Evolutionary conservation across 2,329 filamentous ascomycete species (phyloP), one percentile per base, ranked within the genome.

Genomic region (Hawksworthiomyces lignivorus): DNA sequence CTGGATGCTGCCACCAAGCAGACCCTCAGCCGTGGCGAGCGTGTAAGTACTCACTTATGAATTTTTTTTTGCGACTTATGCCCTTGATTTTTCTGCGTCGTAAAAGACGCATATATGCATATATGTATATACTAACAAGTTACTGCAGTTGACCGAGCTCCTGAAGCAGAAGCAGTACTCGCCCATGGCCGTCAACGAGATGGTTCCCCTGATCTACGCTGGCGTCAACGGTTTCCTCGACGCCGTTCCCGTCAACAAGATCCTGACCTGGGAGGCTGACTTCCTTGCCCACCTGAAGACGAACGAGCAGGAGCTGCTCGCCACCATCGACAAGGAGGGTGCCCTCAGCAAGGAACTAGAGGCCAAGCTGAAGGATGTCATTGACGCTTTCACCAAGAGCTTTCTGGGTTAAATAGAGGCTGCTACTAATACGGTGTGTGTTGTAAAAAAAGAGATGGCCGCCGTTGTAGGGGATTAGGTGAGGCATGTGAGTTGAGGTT

Each of bases 161-260:
- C 84, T 96, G 62, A 97, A 97, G 84, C 92, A 98, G 80, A 96
- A 95, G 82, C 92, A 98, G 75, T 98, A 97, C 80, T 83, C 79
- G 35, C 92, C 92, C 22, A 96, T 96, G 89, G 86, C 87, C 57
- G 90, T 97, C 65, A 92, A 94, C 77, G 90, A 98, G 77, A 97
- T 97, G 90, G 92, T 98, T 75, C 92, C 92, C 56, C 82, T 98
- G 57, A 97, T 98, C 79, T 98, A 80, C 72, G 90, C 92, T 55
- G 92, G 92, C 94, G 87, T 98, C 74, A 97, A 97, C 73, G 92
- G 92, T 76, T 73, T 78, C 72, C 82, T 98, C 56, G 92, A 98
- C 75, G 63, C 52, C 57, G 77, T 98, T 54, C 92, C 92, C 52
- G 92, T 97, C 62, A 65, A 53, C 80, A 94, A 90, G 84, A 84